These are phyloP conservation scores for Moesziomyces sp. DNA, from an alignment of 1,284 basidiomycete genomes.

Conservation along the genomic window DNA sequence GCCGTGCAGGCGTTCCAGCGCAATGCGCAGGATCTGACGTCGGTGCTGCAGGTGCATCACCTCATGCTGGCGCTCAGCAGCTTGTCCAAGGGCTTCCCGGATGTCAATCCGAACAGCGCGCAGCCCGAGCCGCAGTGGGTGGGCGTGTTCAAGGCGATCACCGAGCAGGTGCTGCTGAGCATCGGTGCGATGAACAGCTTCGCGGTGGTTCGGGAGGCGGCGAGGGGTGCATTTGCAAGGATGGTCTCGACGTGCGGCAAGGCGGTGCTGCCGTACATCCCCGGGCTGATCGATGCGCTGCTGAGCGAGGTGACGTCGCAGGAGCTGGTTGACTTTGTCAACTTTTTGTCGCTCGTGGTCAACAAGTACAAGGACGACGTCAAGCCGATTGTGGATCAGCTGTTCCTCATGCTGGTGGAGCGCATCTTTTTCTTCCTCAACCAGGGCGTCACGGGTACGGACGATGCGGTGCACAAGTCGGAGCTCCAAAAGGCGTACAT, in stretches of 20 bases:
- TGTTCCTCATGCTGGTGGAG: conserved; percentile 84
- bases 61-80: conserved; percentile 93
- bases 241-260: conserved; percentile 90
- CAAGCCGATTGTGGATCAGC: conserved; percentile 86
- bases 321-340: conserved; percentile 94
- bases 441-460: conserved; percentile 86
- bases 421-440: conserved; percentile 85
- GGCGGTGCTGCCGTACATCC: conserved; percentile 78
- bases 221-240: conserved; percentile 83
- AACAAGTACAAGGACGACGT: conserved; percentile 91
- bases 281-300: conserved; percentile 85
- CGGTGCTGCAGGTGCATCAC: conserved; percentile 91
- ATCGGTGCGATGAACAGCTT: conserved; percentile 88
- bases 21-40: conserved; percentile 73
- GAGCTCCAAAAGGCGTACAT: conserved; percentile 93
- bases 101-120: conserved; percentile 56
- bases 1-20: conserved; percentile 73
- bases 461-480: conserved; percentile 83
- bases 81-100: conserved; percentile 94
- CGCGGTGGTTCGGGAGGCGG: conserved; percentile 90
- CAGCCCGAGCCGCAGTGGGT: conserved; percentile 80
- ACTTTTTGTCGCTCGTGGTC: conserved; percentile 89
- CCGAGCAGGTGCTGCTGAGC: conserved; percentile 87
- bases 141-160: conserved; percentile 85
- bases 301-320: conserved; percentile 89